Evolutionary conservation across 106 monocot species (phyloP).

Genomic region (Apostasia shenzhenica): DNA sequence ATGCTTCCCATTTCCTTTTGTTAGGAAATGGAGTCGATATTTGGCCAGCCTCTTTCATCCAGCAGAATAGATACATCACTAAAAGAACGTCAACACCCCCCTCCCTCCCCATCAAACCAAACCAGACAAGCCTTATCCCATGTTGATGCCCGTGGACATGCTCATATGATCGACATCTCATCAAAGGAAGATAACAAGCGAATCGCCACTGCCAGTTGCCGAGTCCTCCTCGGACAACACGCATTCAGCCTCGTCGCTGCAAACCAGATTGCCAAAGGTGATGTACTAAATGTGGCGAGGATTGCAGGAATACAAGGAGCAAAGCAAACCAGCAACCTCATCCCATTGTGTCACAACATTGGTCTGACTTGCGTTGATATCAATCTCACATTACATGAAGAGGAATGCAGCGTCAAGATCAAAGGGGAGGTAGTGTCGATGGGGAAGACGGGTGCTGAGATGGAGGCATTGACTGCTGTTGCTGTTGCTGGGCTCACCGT

Average conservation of each 20-base stretch:
- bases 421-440: slow-evolving; percentile 61
- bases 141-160: slow-evolving; percentile 46
- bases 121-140: slow-evolving; percentile 37
- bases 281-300: slow-evolving; percentile 83
- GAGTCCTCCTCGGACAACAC: slow-evolving; percentile 62
- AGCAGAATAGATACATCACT: slow-evolving; percentile 16
- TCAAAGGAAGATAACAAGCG: slow-evolving; percentile 60
- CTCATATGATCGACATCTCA: slow-evolving; percentile 83
- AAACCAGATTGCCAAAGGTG: slow-evolving; percentile 83
- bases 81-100: slow-evolving; percentile 5
- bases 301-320: slow-evolving; percentile 87
- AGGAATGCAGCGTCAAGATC: slow-evolving; percentile 74
- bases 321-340: slow-evolving; percentile 71
- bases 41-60: slow-evolving; percentile 48
- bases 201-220: slow-evolving; percentile 70
- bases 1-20: not conserved
- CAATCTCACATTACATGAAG: slow-evolving; percentile 51
- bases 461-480: slow-evolving; percentile 96
- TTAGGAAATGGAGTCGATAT: slow-evolving; percentile 85
- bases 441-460: slow-evolving; percentile 88
- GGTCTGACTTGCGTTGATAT: slow-evolving; percentile 48
- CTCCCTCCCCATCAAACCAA: slow-evolving; percentile 5
- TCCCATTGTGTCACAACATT: slow-evolving; percentile 89
- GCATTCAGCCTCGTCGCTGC: slow-evolving; percentile 74
- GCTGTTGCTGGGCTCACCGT: slow-evolving; percentile 81